Evolutionary conservation across 805 yeast species (phyloP), one percentile per base, ranked within the genome.

Genomic region (Maudiozyma serrabonitensis): DNA sequence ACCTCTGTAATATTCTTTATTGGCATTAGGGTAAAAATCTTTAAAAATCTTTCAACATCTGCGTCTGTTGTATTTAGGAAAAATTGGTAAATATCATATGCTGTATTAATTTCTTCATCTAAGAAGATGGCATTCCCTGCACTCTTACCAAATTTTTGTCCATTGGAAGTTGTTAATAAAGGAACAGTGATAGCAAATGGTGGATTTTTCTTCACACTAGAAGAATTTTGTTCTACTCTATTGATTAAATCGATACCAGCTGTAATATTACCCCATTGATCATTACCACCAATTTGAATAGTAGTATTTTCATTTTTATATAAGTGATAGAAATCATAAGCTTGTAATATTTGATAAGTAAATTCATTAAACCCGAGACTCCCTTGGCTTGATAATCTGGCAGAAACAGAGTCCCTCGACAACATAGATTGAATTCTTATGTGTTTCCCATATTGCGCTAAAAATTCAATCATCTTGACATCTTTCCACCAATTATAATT

Each of bases 251-350:
- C 99, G 39, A 87, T 78, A 0, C 99, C 99, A 0, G 98, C 97
- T 1, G 95, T 87, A 51, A 93, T 93, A 60, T 93, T 93, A 1
- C 99, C 99, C 89, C 96, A 93, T 67, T 93, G 99, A 64, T 93
- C 99, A 62, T 86, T 89, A 6, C 99, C 99, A 23, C 99, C 99
- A 35, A 86, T 81, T 69, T 93, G 98, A 13, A 89, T 67, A 41
- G 74, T 72, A 41, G 90, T 90, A 3, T 71, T 66, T 37, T 78
- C 67, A 15, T 76, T 63, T 38, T 74, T 75, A 69, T 79, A 80
- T 50, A 93, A 69, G 61, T 90, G 88, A 75, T 84, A 88, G 62
- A 88, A 93, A 63, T 93, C 99, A 64, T 79, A 93, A 0, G 96
- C 98, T 66, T 93, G 99, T 49, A 93, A 69, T 18, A 91, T 71